Evolutionary conservation across 805 yeast species (phyloP).

Genomic region (Starmerella khaoyaiensis): DNA sequence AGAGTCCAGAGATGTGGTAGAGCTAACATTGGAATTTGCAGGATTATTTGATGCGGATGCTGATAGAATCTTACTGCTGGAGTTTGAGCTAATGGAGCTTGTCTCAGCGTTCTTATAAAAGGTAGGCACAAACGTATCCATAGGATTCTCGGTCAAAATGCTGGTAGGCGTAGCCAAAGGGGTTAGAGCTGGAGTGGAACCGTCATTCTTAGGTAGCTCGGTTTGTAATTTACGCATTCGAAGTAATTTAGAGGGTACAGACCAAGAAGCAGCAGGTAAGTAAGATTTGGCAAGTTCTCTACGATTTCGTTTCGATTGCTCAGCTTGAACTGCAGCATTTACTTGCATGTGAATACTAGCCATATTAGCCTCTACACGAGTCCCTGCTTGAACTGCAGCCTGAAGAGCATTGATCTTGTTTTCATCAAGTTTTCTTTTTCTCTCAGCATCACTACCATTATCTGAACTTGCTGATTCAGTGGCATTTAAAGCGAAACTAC

Average conservation of each 20-base stretch:
- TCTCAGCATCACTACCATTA: not conserved
- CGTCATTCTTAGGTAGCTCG: no score
- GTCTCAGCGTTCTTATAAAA: no score
- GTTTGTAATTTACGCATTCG: not conserved
- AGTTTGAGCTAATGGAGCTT: no score
- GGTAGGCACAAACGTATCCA: no score
- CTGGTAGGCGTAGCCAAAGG: not conserved
- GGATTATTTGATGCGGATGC: no score
- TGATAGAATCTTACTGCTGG: no score
- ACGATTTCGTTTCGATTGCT: slow-evolving; percentile 2
- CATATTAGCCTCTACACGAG: slow-evolving; percentile 16
- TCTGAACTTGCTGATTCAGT: not conserved
- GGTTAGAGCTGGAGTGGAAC: not conserved
- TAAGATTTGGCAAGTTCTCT: slow-evolving; percentile 8
- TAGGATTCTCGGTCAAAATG: not conserved
- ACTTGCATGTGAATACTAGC: slow-evolving; percentile 16
- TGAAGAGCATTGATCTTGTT: slow-evolving; percentile 13
- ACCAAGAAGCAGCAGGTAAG: slow-evolving; percentile 20
- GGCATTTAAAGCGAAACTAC: no score
- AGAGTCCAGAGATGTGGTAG: no score
- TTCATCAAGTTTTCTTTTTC: slow-evolving; percentile 2
- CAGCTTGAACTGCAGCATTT: slow-evolving; percentile 10
- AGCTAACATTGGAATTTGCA: no score
- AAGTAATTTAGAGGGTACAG: slow-evolving; percentile 6
- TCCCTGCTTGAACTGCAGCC: slow-evolving; percentile 19